These are phyloP conservation scores for Kalanchoe fedtschenkoi DNA, from an alignment of 164 flowering plant species.

Conservation along the genomic window DNA sequence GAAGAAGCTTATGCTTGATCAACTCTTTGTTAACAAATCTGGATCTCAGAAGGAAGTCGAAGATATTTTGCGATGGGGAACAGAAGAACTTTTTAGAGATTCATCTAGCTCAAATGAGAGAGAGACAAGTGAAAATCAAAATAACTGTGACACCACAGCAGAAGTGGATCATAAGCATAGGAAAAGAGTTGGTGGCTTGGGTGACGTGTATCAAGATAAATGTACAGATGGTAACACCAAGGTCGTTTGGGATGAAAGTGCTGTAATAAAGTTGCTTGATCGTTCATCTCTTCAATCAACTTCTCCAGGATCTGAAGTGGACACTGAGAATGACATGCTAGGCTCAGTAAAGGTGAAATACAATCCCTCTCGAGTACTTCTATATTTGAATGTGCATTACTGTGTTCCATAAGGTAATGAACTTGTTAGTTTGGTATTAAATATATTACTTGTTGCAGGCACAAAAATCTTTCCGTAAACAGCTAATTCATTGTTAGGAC, in stretches of 20 bases:
- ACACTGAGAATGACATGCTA: slow-evolving; percentile 87
- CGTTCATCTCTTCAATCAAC: slow-evolving; percentile 66
- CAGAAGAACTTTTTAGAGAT: slow-evolving; percentile 88
- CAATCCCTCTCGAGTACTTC: not conserved
- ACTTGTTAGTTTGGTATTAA: not conserved
- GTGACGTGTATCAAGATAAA: slow-evolving; percentile 88
- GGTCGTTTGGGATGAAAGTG: slow-evolving; percentile 90
- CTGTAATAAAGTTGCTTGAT: slow-evolving; percentile 75
- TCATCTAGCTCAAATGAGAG: slow-evolving; percentile 33
- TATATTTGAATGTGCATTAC: not conserved
- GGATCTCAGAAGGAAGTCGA: slow-evolving; percentile 96
- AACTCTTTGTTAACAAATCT: slow-evolving; percentile 92
- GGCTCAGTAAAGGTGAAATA: slow-evolving; percentile 83
- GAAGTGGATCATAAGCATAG: slow-evolving; percentile 56
- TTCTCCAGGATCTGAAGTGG: slow-evolving; percentile 61
- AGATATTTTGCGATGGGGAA: slow-evolving; percentile 95
- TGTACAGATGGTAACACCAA: slow-evolving; percentile 68
- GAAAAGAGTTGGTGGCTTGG: slow-evolving; percentile 74
- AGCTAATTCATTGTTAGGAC: not conserved
- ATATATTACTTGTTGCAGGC: not conserved
- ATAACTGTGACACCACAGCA: slow-evolving; percentile 30
- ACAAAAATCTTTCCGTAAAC: not conserved
- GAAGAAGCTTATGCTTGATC: slow-evolving; percentile 98
- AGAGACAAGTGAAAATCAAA: slow-evolving; percentile 34
- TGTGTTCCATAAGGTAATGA: not conserved